Evolutionary conservation across 768 basidiomycete genomes (phyloP), one percentile per base, ranked within the genome.

Genomic region (Lactarius sp.): DNA sequence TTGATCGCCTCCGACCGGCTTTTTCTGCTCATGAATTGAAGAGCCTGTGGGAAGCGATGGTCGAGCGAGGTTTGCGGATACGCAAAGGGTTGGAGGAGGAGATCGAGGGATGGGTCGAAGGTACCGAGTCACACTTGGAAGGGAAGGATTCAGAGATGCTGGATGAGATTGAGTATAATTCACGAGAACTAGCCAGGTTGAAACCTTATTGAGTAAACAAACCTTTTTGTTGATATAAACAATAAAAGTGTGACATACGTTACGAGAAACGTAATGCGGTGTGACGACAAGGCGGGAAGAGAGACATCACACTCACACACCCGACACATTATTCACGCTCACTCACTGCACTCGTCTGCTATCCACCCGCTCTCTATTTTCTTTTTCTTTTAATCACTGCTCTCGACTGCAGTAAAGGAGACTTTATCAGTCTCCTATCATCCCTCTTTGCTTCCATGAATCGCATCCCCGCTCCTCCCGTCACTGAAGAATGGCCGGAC

Each of bases 401-500:
- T 59, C 57, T 51, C 62, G 55, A 55, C 66, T 62, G 64, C 64
- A 56, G 22, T 18, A 27, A 56, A 47, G 58, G 68, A 62, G 71
- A 54, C 49, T 34, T n/a, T 70, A 62, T 66, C 65, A 42, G 66
- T 56, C 59, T 60, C 62, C 52, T 33, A 7, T 12, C 54, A 12
- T 27, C 57, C 36, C 37, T 44, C 52, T 12, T 52, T 37, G 9
- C 33, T 6, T 31, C 33, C 39, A 90, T 90, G 87, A 73, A 79
- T 60, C 76, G 86, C 56, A 77, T 85, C 46, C 83, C 83, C 42
- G 83, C 86, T 6, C 86, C 85, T 13, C 76, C 27, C 81, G 52
- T 77, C 80, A 66, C 74, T 77, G 90, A 93, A 75, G 89, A 92
- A 77, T 93, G 91, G 90, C 81, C 83, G 50, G 91, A 93, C 74